These are phyloP conservation scores for Vaccinium darrowii DNA, from an alignment of 148 eudicot genomes.

Conservation along the genomic window DNA sequence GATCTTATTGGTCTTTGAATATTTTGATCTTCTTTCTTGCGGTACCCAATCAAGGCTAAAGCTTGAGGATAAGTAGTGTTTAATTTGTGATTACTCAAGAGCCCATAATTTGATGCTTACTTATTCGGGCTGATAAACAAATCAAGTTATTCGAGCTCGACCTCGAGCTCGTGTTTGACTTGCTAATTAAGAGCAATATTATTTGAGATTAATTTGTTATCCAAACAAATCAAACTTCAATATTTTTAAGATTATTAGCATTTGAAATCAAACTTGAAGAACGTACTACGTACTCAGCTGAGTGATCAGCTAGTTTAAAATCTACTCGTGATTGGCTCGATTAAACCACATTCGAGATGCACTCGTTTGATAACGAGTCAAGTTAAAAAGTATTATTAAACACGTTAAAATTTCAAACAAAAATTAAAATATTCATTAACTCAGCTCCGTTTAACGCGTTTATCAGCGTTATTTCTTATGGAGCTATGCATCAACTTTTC, in stretches of 20 bases:
- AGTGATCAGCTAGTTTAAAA: too few relatives aligned
- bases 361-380: background rate
- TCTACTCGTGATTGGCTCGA: too few relatives aligned
- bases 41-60: background rate
- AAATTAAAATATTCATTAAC: too few relatives aligned
- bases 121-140: background rate
- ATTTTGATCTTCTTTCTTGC: background rate
- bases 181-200: background rate
- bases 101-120: background rate
- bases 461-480: too few relatives aligned
- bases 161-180: background rate
- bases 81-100: background rate
- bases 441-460: too few relatives aligned
- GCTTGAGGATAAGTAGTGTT: background rate
- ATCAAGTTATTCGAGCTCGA: background rate
- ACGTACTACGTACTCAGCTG: too few relatives aligned
- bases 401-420: too few relatives aligned
- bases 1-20: background rate
- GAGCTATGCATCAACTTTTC: too few relatives aligned
- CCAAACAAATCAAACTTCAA: too few relatives aligned
- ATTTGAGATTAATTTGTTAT: background rate
- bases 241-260: too few relatives aligned
- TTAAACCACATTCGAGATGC: too few relatives aligned
- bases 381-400: background rate
- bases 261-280: too few relatives aligned